phyloP scores from a whole-genome alignment of 495 filamentous ascomycete genomes.

The Thermothielavioides terrestris region DNA sequence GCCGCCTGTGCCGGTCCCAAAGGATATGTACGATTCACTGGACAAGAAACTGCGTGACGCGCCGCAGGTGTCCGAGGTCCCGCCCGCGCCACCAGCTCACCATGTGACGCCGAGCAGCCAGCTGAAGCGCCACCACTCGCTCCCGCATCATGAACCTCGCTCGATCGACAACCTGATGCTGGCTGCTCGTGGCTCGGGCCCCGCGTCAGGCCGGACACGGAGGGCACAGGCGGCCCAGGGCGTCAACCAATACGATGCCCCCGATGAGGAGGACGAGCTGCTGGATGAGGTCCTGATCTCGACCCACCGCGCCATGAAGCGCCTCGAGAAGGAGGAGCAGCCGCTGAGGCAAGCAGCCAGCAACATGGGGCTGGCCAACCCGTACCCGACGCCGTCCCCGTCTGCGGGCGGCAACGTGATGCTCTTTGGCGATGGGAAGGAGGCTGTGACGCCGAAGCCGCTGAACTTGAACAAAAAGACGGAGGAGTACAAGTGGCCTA shows the following conservation, averaged over 20 bases:
- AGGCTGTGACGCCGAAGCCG: constrained; percentile 52
- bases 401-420: constrained; percentile 72
- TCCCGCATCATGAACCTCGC: constrained; percentile 59
- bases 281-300: constrained; percentile 66
- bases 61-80: constrained; percentile 53
- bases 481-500: constrained; percentile 73
- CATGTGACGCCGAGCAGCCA: constrained; percentile 42
- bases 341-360: constrained; percentile 47
- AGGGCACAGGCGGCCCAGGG: constrained; percentile 69
- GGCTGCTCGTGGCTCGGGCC: constrained; percentile 45
- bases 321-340: constrained; percentile 42
- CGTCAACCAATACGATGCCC: constrained; percentile 82
- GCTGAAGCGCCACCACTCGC: constrained; percentile 63
- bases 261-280: constrained; percentile 94
- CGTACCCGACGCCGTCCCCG: constrained; percentile 86
- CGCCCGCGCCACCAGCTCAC: constrained; percentile 48
- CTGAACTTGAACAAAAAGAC: constrained; percentile 45
- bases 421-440: constrained; percentile 57
- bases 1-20: constrained; percentile 43
- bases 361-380: constrained; percentile 57
- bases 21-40: constrained; percentile 55
- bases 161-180: constrained; percentile 55
- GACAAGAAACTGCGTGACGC: constrained; percentile 72
- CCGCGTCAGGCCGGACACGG: constrained; percentile 76
- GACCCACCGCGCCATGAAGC: constrained; percentile 42